Evolutionary conservation across 495 filamentous ascomycete genomes (phyloP).

Genomic region (Penicilliopsis zonata): DNA sequence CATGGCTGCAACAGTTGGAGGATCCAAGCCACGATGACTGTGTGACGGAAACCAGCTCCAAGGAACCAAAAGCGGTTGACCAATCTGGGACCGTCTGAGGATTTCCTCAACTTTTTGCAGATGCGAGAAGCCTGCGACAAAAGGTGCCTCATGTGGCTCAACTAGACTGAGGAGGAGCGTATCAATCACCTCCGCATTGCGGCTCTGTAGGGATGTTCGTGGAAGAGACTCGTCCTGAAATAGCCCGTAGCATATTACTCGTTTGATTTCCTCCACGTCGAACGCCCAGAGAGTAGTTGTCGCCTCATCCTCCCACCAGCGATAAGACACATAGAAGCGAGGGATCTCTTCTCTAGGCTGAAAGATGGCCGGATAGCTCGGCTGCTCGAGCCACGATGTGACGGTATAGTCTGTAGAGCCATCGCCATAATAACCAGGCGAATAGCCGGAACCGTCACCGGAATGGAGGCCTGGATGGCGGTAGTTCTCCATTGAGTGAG

Average conservation of each 20-base stretch:
- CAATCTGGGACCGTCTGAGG: conserved; percentile 17
- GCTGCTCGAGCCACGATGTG: conserved; percentile 6
- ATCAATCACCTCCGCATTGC: conserved; percentile 20
- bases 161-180: conserved; percentile 17
- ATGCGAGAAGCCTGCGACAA: conserved; percentile 19
- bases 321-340: conserved; percentile 16
- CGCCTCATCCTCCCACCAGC: conserved; percentile 35
- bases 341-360: conserved; percentile 18
- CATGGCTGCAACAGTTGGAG: conserved; percentile 16
- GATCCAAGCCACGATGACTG: conserved; percentile 8
- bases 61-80: conserved; percentile 9
- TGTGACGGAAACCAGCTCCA: conserved; percentile 30
- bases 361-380: conserved; percentile 22
- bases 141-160: conserved; percentile 14
- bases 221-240: conserved; percentile 23
- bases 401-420: too few relatives aligned
- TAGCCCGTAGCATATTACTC: conserved; percentile 26
- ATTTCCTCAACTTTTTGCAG: conserved; percentile 34
- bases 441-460: background rate
- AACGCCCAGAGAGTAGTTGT: conserved; percentile 29
- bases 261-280: conserved; percentile 24
- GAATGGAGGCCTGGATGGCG: too few relatives aligned
- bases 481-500: too few relatives aligned
- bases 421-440: background rate
- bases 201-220: conserved; percentile 20